A percentile compares a stretch with the other conserved stretches of the same genome.
phyloP scores from a whole-genome alignment of 345 rosid genomes.

The Reutealis trisperma region DNA sequence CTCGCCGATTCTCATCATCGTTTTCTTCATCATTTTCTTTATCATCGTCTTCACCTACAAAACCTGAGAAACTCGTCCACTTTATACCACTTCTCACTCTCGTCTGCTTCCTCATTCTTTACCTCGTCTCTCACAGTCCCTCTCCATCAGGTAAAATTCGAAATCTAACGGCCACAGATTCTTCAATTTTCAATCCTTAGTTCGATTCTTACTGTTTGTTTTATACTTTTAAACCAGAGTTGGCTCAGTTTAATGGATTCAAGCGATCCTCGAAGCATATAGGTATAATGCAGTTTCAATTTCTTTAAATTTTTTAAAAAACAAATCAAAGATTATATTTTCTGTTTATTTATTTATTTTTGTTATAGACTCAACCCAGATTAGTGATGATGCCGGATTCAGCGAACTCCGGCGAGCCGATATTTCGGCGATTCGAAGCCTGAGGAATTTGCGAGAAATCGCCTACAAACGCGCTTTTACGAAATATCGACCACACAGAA shows the following conservation, averaged over 20 bases:
- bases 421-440: conserved; percentile 58
- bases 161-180: neutral
- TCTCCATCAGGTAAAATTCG: conserved; percentile 60
- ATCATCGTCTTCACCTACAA: conserved; percentile 32
- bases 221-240: conserved; percentile 50
- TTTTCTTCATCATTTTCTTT: conserved; percentile 28
- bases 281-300: conserved; percentile 62
- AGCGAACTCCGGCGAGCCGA: conserved; percentile 45
- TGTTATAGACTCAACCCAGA: conserved; percentile 36
- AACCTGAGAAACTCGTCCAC: conserved; percentile 73
- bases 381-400: conserved; percentile 37
- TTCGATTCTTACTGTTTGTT: neutral
- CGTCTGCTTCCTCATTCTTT: conserved; percentile 78
- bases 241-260: conserved; percentile 73
- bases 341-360: neutral
- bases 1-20: conserved; percentile 48
- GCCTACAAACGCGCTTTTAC: conserved; percentile 26
- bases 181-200: neutral
- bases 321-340: neutral
- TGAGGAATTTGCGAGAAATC: conserved; percentile 65
- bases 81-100: conserved; percentile 79
- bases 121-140: conserved; percentile 77
- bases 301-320: neutral
- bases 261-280: conserved; percentile 40
- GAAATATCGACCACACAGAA: conserved; percentile 60